Evolutionary conservation across 169 alveolate species (phyloP).

Genomic region (Plasmodium reichenowi): DNA sequence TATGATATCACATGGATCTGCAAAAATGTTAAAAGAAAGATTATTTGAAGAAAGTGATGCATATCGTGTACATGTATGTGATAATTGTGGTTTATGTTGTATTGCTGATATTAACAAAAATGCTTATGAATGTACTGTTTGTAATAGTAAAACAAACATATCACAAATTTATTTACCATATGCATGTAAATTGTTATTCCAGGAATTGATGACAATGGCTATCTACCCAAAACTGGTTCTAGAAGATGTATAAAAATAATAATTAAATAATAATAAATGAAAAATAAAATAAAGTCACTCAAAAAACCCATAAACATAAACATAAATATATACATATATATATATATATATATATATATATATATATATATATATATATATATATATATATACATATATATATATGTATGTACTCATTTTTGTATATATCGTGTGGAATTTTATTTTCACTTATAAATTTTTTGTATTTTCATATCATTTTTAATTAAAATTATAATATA

Average conservation of each 20-base stretch:
- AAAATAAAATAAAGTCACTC: neutral
- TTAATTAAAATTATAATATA: too few species aligned
- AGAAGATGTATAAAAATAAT: slow-evolving; percentile 34
- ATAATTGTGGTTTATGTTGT: slow-evolving; percentile 96
- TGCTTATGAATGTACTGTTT: slow-evolving; percentile 93
- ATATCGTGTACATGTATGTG: slow-evolving; percentile 99
- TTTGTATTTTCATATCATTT: too few species aligned
- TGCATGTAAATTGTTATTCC: slow-evolving; percentile 97
- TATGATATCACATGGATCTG: slow-evolving; percentile 99
- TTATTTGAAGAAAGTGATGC: slow-evolving; percentile 99
- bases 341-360: too few species aligned
- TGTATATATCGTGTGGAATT: too few species aligned
- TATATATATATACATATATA: too few species aligned
- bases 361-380: neutral
- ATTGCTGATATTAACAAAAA: slow-evolving; percentile 95
- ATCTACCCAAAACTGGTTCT: slow-evolving; percentile 95
- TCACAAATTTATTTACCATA: slow-evolving; percentile 97
- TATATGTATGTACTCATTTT: too few species aligned
- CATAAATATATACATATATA: neutral
- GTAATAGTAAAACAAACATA: slow-evolving; percentile 92
- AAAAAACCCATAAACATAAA: neutral
- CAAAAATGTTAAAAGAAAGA: slow-evolving; percentile 99
- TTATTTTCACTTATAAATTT: too few species aligned
- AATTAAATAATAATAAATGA: neutral
- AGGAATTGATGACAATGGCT: slow-evolving; percentile 99